phyloP scores from a whole-genome alignment of 306 rosid genomes.

The barrel medic (Medicago truncatula) region MtrunA17r5.0-ANR NC_053043.1:39503501-39504000 shows the following conservation, averaged over 20 bases:
- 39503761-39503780: background rate
- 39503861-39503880: background rate
- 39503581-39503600: constrained; percentile 53
- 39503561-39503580: constrained; percentile 57
- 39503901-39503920: background rate
- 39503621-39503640: constrained; percentile 44
- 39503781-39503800: background rate
- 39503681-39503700: background rate
- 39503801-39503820: background rate
- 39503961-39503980: background rate
- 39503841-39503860: background rate
- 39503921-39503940: background rate
- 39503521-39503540: constrained; percentile 59
- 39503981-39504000: background rate
- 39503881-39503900: background rate
- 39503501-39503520: constrained; percentile 53
- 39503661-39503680: constrained; percentile 31
- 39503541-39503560: constrained; percentile 54
- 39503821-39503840: background rate
- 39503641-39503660: constrained; percentile 44
- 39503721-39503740: constrained; percentile 2
- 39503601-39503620: constrained; percentile 46
- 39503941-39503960: background rate
- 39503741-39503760: background rate
- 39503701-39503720: background rate